These are phyloP conservation scores for Chlorella sorokiniana DNA, from an alignment of 139 green algal species.

Conservation along the genomic window DNA sequence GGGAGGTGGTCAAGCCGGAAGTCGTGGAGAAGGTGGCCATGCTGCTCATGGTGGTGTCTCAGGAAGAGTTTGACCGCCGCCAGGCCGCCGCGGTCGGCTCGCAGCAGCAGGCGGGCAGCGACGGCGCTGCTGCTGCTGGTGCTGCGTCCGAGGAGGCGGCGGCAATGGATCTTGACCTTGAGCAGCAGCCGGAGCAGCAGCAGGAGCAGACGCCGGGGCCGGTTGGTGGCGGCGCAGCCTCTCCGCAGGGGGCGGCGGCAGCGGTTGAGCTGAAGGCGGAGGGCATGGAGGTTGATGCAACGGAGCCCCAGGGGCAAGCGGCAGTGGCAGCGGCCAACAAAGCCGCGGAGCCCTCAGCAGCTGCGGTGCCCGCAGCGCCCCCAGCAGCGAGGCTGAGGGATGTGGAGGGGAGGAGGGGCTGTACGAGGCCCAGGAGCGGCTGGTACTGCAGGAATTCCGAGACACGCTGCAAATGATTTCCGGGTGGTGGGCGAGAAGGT, in stretches of 20 bases:
- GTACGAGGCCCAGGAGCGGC: conserved; percentile 35
- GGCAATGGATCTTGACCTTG: conserved; percentile 9
- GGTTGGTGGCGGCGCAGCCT: neutral
- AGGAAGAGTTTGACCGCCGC: conserved; percentile 38
- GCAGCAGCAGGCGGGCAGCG: neutral
- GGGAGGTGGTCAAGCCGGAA: conserved; percentile 43
- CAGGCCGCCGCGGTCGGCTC: neutral
- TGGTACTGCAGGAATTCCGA: conserved; percentile 44
- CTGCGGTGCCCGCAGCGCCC: neutral
- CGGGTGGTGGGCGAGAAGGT: conserved; percentile 23
- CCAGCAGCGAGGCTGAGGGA: neutral
- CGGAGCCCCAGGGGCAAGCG: no score
- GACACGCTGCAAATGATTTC: conserved; percentile 33
- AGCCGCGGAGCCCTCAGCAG: neutral
- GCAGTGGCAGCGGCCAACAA: neutral
- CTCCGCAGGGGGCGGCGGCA: neutral
- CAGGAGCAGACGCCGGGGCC: neutral
- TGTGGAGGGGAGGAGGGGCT: neutral
- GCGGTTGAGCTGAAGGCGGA: neutral
- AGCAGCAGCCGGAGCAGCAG: neutral
- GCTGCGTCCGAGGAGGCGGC: neutral
- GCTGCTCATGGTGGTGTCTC: conserved; percentile 40
- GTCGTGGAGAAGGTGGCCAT: conserved; percentile 49
- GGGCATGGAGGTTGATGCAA: neutral
- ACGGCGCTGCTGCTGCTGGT: no score